Evolutionary conservation across 2,329 filamentous ascomycete species (phyloP).

Genomic region (Pyrenophora graminea): DNA sequence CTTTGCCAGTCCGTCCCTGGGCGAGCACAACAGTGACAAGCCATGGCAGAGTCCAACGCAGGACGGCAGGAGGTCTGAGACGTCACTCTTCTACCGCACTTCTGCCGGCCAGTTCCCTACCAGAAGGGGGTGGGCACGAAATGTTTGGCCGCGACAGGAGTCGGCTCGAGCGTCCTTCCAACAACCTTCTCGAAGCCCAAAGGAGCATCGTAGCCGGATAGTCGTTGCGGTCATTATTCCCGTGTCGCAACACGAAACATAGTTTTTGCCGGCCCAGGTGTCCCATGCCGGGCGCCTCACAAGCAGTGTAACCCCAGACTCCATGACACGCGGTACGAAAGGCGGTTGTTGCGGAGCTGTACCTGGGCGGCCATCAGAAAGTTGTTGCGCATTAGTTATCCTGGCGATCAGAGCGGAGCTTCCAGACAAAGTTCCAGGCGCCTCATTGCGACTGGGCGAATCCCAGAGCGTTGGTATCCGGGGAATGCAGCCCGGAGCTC

Average conservation of each 20-base stretch:
- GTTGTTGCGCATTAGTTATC: slow-evolving; percentile 8
- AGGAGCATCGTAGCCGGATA: slow-evolving; percentile 18
- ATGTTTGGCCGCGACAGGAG: slow-evolving; percentile 6
- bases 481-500: slow-evolving; percentile 30
- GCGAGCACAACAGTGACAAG: slow-evolving; percentile 20
- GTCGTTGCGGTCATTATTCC: slow-evolving; percentile 10
- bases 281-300: neutral
- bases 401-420: slow-evolving; percentile 15
- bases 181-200: slow-evolving; percentile 30
- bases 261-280: slow-evolving; percentile 8
- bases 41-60: slow-evolving; percentile 12
- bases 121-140: slow-evolving; percentile 13
- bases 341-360: neutral
- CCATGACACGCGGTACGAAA: slow-evolving; percentile 1
- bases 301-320: neutral
- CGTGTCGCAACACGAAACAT: slow-evolving; percentile 5
- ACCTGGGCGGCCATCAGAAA: neutral
- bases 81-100: slow-evolving; percentile 25
- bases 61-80: slow-evolving; percentile 18
- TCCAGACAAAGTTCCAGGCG: slow-evolving; percentile 19
- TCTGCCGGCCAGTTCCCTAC: slow-evolving; percentile 24
- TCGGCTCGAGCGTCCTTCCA: slow-evolving; percentile 39
- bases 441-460: slow-evolving; percentile 18
- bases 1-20: slow-evolving; percentile 4
- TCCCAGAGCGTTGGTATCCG: slow-evolving; percentile 27